Evolutionary conservation across 225 moss, liverwort and hornwort species (phyloP), one percentile per base, ranked within the genome.

Genomic region (Marchantia paleacea): DNA sequence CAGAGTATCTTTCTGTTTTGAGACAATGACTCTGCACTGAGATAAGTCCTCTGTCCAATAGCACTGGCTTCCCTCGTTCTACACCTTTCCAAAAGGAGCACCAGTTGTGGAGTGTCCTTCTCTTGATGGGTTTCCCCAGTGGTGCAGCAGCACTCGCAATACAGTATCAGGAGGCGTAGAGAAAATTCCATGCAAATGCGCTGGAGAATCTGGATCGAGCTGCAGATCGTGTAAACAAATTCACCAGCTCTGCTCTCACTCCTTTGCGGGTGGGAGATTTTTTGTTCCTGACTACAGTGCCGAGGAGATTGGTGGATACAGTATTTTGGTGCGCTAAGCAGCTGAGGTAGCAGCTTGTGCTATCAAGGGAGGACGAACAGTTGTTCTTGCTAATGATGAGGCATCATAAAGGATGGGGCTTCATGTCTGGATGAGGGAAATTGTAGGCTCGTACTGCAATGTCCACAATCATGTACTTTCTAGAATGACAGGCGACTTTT

Each of bases 381-480:
- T 65, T 65, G 65, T 65, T 65, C 25, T 3, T 28, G 24, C 65
- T 65, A 65, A 65, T 65, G n/a, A 65, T 65, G 65, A 65, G 65
- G 65, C 65, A 57, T 19, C 57, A 57, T 65, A 20, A 65, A 65
- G 65, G 12, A 65, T 26, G 65, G 20, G 65, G 65, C 8, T 39
- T 65, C 65, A 25, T 65, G 65, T 65, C n/a, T 65, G 65, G 65
- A 24, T 25, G 65, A 65, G 65, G 65, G 26, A 65, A 25, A 25
- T 65, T 25, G 65, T 65, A 3, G 65, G 65, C 24, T 65, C n/a
- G 65, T 24, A 65, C 65, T n/a, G 65, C n/a, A 25, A 24, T 63
- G 65, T 65, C 65, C 65, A 65, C 24, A 26, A 24, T 65, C 65
- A 65, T 65, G 65, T 65, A 65, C 65, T 24, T 65, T 65, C 25